A percentile compares a stretch with the other conserved stretches of the same genome.
Conservation (phyloP, 225 moss, liverwort and hornwort species). For the Pleurozium schreberi region DNA sequence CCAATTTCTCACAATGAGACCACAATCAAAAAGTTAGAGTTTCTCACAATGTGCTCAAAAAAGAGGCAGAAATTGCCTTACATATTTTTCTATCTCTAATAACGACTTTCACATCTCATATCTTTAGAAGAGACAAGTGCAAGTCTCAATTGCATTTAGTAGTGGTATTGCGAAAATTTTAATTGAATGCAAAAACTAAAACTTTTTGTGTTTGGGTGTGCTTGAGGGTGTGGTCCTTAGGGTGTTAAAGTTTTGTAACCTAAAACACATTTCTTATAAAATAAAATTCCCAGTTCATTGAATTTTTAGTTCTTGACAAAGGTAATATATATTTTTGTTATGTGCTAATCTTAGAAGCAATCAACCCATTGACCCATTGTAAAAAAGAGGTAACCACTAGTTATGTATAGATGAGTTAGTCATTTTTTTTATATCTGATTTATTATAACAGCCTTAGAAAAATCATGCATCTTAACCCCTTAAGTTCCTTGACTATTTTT, state of each 20-base stretch:
- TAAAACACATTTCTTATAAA: not conserved
- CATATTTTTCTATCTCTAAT: no score
- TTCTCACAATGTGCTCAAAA: no score
- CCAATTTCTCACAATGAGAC: no score
- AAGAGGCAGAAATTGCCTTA: no score
- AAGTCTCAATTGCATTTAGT: not conserved
- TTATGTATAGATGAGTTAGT: not conserved
- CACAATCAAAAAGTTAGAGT: no score
- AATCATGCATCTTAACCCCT: not conserved
- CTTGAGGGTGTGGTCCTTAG: not conserved
- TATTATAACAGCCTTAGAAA: not conserved
- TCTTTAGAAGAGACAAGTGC: not conserved
- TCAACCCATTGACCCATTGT: no score
- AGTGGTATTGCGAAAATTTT: not conserved
- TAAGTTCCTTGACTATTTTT: no score
- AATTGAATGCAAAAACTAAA: not conserved
- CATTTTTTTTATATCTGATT: not conserved
- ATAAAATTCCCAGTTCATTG: not conserved
- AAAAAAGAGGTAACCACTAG: fast-evolving
- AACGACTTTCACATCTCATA: not conserved
- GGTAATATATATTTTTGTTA: not conserved
- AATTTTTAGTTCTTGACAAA: not conserved
- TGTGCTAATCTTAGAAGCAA: not conserved
- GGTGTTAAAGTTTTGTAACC: not conserved
- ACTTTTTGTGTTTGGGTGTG: not conserved